Conservation (phyloP, 805 yeast species). For the Saturnispora hagleri region DNA sequence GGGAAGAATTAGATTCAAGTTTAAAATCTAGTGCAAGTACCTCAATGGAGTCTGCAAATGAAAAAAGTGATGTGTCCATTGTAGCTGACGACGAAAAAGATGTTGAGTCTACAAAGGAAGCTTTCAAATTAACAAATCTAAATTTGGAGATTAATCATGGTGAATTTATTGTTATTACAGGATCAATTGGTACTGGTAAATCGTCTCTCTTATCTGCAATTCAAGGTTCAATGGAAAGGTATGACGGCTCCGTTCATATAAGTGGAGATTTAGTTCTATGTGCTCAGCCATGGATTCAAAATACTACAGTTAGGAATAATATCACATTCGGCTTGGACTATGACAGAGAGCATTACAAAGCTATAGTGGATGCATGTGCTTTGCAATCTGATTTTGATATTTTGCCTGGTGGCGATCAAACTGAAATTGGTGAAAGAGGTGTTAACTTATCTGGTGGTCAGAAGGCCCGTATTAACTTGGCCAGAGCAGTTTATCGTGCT, state of each 20-base stretch:
- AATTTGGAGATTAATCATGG: slow-evolving; percentile 47
- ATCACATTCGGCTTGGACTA: slow-evolving; percentile 52
- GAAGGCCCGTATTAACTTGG: slow-evolving; percentile 71
- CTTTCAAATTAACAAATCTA: slow-evolving; percentile 38
- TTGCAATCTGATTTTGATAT: slow-evolving; percentile 55
- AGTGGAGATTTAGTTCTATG: slow-evolving; percentile 43
- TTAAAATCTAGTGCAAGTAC: background rate
- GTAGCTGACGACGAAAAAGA: background rate
- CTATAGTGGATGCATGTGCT: slow-evolving; percentile 56
- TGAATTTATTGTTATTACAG: slow-evolving; percentile 67
- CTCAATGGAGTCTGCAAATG: background rate
- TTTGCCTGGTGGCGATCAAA: slow-evolving; percentile 65
- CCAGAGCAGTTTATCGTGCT: slow-evolving; percentile 58
- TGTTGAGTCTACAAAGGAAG: background rate
- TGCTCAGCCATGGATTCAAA: slow-evolving; percentile 72
- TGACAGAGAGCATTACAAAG: slow-evolving; percentile 40
- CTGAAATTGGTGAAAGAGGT: slow-evolving; percentile 83
- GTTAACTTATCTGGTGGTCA: slow-evolving; percentile 83
- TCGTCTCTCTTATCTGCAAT: slow-evolving; percentile 62
- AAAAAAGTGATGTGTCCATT: background rate
- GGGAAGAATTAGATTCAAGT: slow-evolving; percentile 31
- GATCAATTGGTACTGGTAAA: slow-evolving; percentile 77
- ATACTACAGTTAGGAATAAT: slow-evolving; percentile 71
- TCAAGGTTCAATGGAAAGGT: slow-evolving; percentile 56
- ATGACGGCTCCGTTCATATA: slow-evolving; percentile 40